Conservation (phyloP, 371 early-diverging fungal species). For the Mortierella sp. region DNA sequence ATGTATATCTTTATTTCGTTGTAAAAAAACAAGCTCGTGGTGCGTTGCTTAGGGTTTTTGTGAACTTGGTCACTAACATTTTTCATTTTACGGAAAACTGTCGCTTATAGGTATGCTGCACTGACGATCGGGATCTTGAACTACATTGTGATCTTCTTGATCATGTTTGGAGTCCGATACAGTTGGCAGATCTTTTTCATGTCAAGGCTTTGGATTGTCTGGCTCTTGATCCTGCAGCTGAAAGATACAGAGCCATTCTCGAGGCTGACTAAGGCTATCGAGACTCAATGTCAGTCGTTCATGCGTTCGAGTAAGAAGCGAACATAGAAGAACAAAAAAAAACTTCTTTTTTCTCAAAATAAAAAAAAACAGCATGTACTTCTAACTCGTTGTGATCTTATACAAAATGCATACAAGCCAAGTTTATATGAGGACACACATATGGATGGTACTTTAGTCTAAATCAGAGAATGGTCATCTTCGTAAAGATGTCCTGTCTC, state of each 20-base stretch:
- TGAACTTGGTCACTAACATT: not conserved
- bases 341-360: not conserved
- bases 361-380: too few species aligned
- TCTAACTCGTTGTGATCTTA: too few species aligned
- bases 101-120: conserved; percentile 28
- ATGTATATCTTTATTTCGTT: not conserved
- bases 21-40: too few species aligned
- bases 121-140: conserved; percentile 40
- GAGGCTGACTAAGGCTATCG: conserved; percentile 16
- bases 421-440: too few species aligned
- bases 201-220: conserved; percentile 46
- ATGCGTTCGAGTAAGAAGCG: conserved; percentile 32
- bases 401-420: too few species aligned
- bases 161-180: conserved; percentile 49
- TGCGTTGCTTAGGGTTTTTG: not conserved
- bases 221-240: conserved; percentile 44
- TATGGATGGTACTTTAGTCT: too few species aligned
- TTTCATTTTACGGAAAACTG: not conserved
- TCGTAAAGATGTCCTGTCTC: conserved; percentile 28
- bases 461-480: conserved; percentile 34
- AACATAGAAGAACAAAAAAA: conserved; percentile 14
- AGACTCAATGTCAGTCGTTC: conserved; percentile 10
- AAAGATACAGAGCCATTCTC: conserved; percentile 29
- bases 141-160: conserved; percentile 29
- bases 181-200: conserved; percentile 53